Percentiles rank a stretch among this genome's conserved stretches.
phyloP scores from a whole-genome alignment of 208 protist species.

The Porcisia hertigi region DNA sequence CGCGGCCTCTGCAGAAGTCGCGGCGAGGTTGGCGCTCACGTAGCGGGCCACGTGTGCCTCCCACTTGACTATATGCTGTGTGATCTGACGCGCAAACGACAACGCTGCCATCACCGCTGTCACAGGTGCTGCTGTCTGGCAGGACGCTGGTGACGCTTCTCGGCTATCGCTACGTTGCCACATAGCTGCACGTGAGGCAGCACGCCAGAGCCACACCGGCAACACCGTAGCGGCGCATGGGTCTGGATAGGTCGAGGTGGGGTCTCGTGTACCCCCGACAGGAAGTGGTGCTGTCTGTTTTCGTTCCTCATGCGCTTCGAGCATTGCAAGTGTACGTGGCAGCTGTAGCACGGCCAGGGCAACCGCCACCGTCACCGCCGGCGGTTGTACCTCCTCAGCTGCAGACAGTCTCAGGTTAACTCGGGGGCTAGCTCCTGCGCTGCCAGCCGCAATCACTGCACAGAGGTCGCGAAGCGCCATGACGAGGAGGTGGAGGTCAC shows the following conservation, averaged over 20 bases:
- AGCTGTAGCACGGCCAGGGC: slow-evolving; percentile 13
- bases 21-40: slow-evolving; percentile 7
- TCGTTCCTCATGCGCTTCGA: not conserved
- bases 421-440: not conserved
- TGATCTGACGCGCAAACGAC: slow-evolving; percentile 2
- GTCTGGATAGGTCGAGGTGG: not conserved
- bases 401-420: not conserved
- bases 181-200: slow-evolving; percentile 1
- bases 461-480: slow-evolving; percentile 14
- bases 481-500: slow-evolving; percentile 18
- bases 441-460: not conserved
- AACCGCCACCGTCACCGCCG: slow-evolving; percentile 7
- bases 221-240: slow-evolving; percentile 9
- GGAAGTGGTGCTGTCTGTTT: not conserved
- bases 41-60: slow-evolving; percentile 22
- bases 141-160: not conserved
- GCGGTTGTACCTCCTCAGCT: not conserved
- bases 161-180: not conserved
- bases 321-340: not conserved
- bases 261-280: not conserved
- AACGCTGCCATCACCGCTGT: not conserved
- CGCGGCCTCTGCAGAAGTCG: not conserved
- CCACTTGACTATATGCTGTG: slow-evolving; percentile 24
- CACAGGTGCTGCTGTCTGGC: not conserved
- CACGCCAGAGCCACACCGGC: slow-evolving; percentile 20